Evolutionary conservation across 108 stramenopile species (phyloP), one percentile per base, ranked within the genome.

Genomic region (Nitzschia sp.): DNA sequence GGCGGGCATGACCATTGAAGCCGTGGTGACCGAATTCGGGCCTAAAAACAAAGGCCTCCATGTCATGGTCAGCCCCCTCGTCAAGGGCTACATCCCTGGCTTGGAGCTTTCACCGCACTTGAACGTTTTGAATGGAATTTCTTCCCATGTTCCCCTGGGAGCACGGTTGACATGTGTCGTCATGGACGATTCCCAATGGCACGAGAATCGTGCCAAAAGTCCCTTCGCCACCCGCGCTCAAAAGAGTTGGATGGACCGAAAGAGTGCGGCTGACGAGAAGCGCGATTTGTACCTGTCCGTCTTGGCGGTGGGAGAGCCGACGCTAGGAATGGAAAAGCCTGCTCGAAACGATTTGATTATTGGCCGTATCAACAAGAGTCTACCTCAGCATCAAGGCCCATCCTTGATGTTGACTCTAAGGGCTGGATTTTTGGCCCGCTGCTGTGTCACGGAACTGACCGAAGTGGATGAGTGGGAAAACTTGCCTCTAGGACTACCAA

Each of bases 391-490:
- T 19, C 71, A 71, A 47, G 76, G 91, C 59, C 95, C 95, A 15
- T 73, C 90, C 8, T 48, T 96, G 2, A 92, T 93, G 90, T 55
- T 96, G 15, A 82, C 84, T 54, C 60, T 96, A 18, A 82, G 90
- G 46, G 92, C 82, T 9, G 89, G 87, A 8, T 85, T 75, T 66
- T 56, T 80, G n/a, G 95, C 85, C 25, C 85, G 95, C 25, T 90
- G 90, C 59, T 87, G 88, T 53, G 89, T 96, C 45, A 89, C 90
- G 15, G 92, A 96, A 38, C 79, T 93, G 11, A 71, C 78, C 13
- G 92, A 93, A 69, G 58, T 71, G 26, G 88, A 89, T 64, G 89
- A 92, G 36, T 96, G 95, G 95, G 77, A 63, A 23, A 96, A 96
- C 63, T 89, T 96, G 90, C 95, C 95, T 0, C 62, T 96, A 30